A percentile compares a stretch with the other conserved stretches of the same genome.
These are phyloP conservation scores for Geosiphon pyriformis DNA, from an alignment of 192 early-diverging fungal genomes.

Conservation along the genomic window DNA sequence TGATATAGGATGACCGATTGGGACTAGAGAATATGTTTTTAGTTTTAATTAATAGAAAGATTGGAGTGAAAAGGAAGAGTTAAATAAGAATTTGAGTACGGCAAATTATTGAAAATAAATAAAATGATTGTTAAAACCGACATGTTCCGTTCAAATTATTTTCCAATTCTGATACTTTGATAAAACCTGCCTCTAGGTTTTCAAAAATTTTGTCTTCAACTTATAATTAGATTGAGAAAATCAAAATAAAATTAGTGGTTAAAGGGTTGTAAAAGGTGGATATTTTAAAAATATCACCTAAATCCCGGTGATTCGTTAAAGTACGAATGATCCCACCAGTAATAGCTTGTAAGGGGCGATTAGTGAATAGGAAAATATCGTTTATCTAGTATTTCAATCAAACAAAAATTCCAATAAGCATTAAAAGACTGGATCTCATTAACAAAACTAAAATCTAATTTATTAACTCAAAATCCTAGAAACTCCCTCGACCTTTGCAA, in stretches of 20 bases:
- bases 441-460: background rate
- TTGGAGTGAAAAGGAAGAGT: background rate
- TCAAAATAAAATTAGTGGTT: no score
- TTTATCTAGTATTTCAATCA: conserved; percentile 35
- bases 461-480: background rate
- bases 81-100: background rate
- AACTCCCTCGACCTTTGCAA: conserved; percentile 38
- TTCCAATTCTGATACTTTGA: conserved; percentile 46
- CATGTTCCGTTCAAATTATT: conserved; percentile 40
- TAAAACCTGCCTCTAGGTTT: conserved; percentile 31
- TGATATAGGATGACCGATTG: conserved; percentile 24
- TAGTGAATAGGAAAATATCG: conserved; percentile 58
- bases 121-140: conserved; percentile 17
- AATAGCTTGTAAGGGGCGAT: conserved; percentile 68
- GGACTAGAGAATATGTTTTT: background rate
- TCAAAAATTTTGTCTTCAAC: conserved; percentile 24
- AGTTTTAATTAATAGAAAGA: background rate
- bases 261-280: no score
- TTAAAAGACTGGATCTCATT: background rate
- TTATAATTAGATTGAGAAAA: no score
- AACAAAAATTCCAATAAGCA: background rate
- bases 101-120: background rate
- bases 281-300: no score
- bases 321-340: conserved; percentile 46
- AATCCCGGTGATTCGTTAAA: conserved; percentile 43